Conservation (phyloP, 345 rosid genomes). For the Boechera stricta region DNA sequence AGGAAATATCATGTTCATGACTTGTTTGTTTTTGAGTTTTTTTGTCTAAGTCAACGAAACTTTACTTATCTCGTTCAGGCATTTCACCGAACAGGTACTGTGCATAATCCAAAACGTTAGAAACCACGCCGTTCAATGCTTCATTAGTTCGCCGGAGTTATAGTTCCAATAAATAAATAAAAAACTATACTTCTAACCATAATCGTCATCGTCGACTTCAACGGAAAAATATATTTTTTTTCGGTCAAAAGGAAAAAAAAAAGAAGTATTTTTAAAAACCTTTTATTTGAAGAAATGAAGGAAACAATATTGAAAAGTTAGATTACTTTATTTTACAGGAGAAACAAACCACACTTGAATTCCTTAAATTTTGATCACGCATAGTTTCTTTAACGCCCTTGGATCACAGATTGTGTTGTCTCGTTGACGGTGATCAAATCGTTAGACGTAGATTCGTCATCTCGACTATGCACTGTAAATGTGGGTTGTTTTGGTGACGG, state of each 20-base stretch:
- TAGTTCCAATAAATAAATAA: neutral
- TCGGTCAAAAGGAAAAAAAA: no score
- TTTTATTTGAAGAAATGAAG: neutral
- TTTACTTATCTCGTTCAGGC: conserved; percentile 15
- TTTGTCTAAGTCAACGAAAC: neutral
- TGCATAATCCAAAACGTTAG: neutral
- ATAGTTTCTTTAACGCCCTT: conserved; percentile 2
- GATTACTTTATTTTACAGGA: neutral
- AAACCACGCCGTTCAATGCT: neutral
- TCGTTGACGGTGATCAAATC: conserved; percentile 7
- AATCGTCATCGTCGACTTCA: no score
- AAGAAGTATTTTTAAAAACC: neutral
- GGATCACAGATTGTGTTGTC: conserved; percentile 6
- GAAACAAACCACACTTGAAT: neutral
- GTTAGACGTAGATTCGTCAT: neutral
- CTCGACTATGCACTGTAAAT: neutral
- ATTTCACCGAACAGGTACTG: conserved; percentile 21
- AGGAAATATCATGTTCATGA: neutral
- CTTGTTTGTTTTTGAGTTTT: neutral
- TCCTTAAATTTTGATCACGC: neutral
- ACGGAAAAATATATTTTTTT: no score
- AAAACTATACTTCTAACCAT: no score
- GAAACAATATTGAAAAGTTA: neutral
- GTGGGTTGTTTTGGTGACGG: conserved; percentile 4
- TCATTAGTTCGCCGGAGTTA: neutral